Conservation (phyloP, 108 stramenopile genomes). For the Nitzschia putrida region DNA sequence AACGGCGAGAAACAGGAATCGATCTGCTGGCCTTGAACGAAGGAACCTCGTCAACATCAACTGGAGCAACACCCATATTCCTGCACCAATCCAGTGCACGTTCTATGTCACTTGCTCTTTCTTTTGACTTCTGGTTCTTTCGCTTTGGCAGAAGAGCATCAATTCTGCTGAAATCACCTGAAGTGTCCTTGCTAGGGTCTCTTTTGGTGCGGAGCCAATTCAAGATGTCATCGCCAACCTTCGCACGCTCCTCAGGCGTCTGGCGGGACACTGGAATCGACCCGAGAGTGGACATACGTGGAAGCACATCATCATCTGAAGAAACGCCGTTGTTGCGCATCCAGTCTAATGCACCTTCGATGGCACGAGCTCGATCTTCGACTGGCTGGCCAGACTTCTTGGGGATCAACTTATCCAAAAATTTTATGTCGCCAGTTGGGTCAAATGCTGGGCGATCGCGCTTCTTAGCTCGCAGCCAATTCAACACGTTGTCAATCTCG, state of each 20-base stretch:
- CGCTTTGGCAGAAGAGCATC: slow-evolving; percentile 23
- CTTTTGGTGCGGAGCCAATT: slow-evolving; percentile 14
- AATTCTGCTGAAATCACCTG: slow-evolving; percentile 11
- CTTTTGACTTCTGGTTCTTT: slow-evolving; percentile 11
- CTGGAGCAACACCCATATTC: slow-evolving; percentile 5
- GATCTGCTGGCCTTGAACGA: slow-evolving; percentile 13
- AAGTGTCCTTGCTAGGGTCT: neutral
- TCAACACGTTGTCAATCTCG: slow-evolving; percentile 18
- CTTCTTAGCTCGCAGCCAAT: slow-evolving; percentile 25
- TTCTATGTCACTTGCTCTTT: slow-evolving; percentile 30
- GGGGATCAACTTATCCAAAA: slow-evolving; percentile 23
- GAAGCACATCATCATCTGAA: slow-evolving; percentile 10
- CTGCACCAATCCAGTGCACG: slow-evolving; percentile 33
- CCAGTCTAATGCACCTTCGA: slow-evolving; percentile 46
- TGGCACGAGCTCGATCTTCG: slow-evolving; percentile 32
- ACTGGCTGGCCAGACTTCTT: slow-evolving; percentile 6
- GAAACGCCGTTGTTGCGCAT: slow-evolving; percentile 32
- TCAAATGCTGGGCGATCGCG: slow-evolving; percentile 5
- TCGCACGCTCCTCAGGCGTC: slow-evolving; percentile 20
- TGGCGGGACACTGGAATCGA: slow-evolving; percentile 16
- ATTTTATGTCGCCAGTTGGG: slow-evolving; percentile 20
- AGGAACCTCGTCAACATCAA: slow-evolving; percentile 2
- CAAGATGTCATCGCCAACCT: slow-evolving; percentile 14
- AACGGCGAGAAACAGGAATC: slow-evolving; percentile 24
- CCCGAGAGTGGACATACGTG: slow-evolving; percentile 8